These are phyloP conservation scores for Lachnellula subtilissima DNA, from an alignment of 2,329 filamentous ascomycete genomes.

Conservation along the genomic window DNA sequence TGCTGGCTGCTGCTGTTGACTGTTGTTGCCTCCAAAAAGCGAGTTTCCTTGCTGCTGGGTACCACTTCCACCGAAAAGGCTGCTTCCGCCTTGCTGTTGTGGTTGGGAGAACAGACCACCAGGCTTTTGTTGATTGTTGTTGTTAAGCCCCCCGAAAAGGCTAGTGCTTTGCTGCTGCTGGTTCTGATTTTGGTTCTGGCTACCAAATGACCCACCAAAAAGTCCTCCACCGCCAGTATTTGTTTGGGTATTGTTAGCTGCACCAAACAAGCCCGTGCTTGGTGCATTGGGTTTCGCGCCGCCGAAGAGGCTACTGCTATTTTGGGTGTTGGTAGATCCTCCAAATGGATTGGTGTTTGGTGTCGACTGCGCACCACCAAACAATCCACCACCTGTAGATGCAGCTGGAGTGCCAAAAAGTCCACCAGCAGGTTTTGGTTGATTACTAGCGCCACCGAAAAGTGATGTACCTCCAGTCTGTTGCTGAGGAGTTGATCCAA, in stretches of 20 bases:
- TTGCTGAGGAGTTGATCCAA: constrained; percentile 36
- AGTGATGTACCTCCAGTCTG: constrained; percentile 33
- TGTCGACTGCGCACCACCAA: constrained; percentile 35
- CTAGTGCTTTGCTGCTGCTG: constrained; percentile 38
- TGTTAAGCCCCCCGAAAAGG: constrained; percentile 46
- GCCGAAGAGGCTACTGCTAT: constrained; percentile 38
- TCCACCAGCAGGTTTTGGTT: constrained; percentile 30
- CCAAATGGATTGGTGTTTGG: constrained; percentile 38
- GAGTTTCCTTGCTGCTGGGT: constrained; percentile 23
- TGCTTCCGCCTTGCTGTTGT: constrained; percentile 39
- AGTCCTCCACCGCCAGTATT: constrained; percentile 38
- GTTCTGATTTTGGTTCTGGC: constrained; percentile 35
- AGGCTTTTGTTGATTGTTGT: constrained; percentile 51
- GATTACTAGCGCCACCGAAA: constrained; percentile 36
- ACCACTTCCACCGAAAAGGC: constrained; percentile 48
- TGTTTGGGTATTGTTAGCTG: constrained; percentile 30
- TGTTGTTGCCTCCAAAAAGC: constrained; percentile 30
- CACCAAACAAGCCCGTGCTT: constrained; percentile 39
- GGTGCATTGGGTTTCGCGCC: constrained; percentile 36
- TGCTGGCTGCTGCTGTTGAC: constrained; percentile 35
- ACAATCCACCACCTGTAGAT: constrained; percentile 34
- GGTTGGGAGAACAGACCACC: constrained; percentile 43
- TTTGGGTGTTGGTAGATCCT: constrained; percentile 22
- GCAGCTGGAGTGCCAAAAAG: constrained; percentile 26
- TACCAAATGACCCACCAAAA: constrained; percentile 35